phyloP scores from a whole-genome alignment of 495 filamentous ascomycete species.

The Aspergillus taichungensis region DNA sequence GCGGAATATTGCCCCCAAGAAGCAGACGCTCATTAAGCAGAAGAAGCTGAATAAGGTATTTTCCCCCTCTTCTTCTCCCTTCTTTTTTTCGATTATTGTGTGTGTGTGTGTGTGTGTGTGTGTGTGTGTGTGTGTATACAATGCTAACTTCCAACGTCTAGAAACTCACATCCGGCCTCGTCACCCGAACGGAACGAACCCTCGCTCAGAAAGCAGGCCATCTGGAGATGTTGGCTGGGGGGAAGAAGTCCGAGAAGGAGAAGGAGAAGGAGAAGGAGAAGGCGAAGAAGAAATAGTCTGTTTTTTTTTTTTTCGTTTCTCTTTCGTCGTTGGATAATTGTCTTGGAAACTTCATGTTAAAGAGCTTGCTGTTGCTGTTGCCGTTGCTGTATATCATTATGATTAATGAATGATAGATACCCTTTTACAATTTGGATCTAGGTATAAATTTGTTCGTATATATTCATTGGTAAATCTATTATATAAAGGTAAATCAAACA shows the following conservation, averaged over 20 bases:
- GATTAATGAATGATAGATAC: conserved; percentile 15
- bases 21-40: conserved; percentile 47
- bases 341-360: not conserved
- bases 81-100: not conserved
- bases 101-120: too few species aligned
- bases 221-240: conserved; percentile 58
- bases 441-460: too few species aligned
- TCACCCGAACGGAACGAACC: conserved; percentile 53
- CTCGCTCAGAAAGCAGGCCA: conserved; percentile 65
- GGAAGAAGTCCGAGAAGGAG: conserved; percentile 48
- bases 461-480: too few species aligned
- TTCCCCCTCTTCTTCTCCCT: not conserved
- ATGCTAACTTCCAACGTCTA: too few species aligned
- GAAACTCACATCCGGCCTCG: conserved; percentile 60
- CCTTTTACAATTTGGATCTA: conserved; percentile 4
- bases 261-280: conserved; percentile 14
- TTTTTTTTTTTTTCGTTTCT: not conserved
- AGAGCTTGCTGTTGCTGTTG: not conserved
- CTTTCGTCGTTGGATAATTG: not conserved
- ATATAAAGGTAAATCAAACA: too few species aligned
- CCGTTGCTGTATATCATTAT: conserved; percentile 2
- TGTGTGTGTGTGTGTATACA: too few species aligned
- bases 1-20: conserved; percentile 62
- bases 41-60: conserved; percentile 55
- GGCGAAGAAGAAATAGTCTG: conserved; percentile 4